Percentiles rank a stretch among this genome's conserved stretches.
These are phyloP conservation scores for Aspergillus sp. DNA, from an alignment of 2,329 filamentous ascomycete genomes.

Conservation along the genomic window DNA sequence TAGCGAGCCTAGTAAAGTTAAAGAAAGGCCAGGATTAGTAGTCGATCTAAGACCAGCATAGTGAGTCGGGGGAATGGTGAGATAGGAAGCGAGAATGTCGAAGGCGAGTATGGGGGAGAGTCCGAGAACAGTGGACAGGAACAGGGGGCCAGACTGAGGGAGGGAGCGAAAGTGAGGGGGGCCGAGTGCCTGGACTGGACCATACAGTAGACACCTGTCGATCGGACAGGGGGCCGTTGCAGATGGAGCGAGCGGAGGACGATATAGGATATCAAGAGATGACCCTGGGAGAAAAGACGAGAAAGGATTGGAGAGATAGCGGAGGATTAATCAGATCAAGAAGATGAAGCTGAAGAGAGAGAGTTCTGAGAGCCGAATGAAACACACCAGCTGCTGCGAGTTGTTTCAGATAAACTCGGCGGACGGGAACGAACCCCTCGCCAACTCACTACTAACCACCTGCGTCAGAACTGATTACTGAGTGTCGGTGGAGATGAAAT, in stretches of 20 bases:
- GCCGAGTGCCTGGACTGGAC: conserved; percentile 14
- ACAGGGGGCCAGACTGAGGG: conserved; percentile 17
- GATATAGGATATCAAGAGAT: conserved; percentile 4
- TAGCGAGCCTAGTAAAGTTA: conserved; percentile 16
- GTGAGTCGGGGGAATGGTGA: conserved; percentile 7
- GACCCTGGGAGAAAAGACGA: conserved; percentile 4
- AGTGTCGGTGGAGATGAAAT: not conserved
- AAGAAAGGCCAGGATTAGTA: conserved; percentile 18
- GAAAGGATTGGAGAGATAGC: conserved; percentile 2
- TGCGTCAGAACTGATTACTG: not conserved
- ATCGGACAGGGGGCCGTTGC: conserved; percentile 12
- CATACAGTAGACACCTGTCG: conserved; percentile 18
- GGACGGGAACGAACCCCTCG: conserved; percentile 20
- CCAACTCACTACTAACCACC: conserved; percentile 5
- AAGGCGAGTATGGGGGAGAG: conserved; percentile 8
- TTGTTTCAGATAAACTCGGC: conserved; percentile 28
- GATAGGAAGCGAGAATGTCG: not conserved
- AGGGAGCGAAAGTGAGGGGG: conserved; percentile 14
- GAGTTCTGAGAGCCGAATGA: conserved; percentile 17
- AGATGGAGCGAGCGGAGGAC: conserved; percentile 7
- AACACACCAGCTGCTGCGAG: conserved; percentile 21
- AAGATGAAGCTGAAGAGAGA: conserved; percentile 10
- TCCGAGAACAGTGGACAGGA: conserved; percentile 9
- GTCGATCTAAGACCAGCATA: conserved; percentile 16
- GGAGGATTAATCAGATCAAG: conserved; percentile 13